phyloP scores from a whole-genome alignment of 768 basidiomycete genomes.

The Lactarius hengduanensis region DNA sequence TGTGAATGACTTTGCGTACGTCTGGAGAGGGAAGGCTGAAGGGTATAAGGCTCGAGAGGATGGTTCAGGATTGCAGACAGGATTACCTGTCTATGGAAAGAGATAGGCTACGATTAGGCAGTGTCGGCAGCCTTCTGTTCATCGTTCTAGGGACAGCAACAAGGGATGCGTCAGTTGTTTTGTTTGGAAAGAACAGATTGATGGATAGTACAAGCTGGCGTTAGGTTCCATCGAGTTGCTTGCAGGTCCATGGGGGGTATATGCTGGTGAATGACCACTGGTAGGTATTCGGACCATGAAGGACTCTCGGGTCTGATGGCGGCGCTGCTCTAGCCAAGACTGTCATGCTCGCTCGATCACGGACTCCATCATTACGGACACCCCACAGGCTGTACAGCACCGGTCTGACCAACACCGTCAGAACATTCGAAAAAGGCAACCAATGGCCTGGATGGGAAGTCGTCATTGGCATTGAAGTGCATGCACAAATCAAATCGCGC shows the following conservation, averaged over 20 bases:
- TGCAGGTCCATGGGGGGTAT: conserved; percentile 10
- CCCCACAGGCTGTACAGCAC: conserved; percentile 14
- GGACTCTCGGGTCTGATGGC: neutral
- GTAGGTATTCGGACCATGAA: conserved; percentile 11
- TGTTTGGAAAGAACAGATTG: conserved; percentile 6
- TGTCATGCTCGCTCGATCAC: conserved; percentile 25
- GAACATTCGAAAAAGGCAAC: conserved; percentile 28
- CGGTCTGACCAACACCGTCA: conserved; percentile 10
- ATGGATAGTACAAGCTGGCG: conserved; percentile 4
- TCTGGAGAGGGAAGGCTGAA: conserved; percentile 6
- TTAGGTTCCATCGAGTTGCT: neutral
- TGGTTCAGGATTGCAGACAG: neutral
- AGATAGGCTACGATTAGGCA: conserved; percentile 9
- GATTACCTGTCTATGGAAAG: conserved; percentile 5
- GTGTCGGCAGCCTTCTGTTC: conserved; percentile 11
- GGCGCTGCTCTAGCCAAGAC: conserved; percentile 10
- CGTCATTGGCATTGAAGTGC: conserved; percentile 92
- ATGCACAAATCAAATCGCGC: conserved; percentile 88
- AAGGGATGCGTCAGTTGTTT: conserved; percentile 7
- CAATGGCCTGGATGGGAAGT: conserved; percentile 88
- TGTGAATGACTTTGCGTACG: conserved; percentile 21
- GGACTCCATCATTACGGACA: conserved; percentile 15
- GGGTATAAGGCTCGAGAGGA: neutral
- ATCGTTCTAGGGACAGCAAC: conserved; percentile 1
- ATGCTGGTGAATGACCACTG: conserved; percentile 13